phyloP scores from a whole-genome alignment of 2,329 filamentous ascomycete genomes.

The Trichoderma atroviride region DNA sequence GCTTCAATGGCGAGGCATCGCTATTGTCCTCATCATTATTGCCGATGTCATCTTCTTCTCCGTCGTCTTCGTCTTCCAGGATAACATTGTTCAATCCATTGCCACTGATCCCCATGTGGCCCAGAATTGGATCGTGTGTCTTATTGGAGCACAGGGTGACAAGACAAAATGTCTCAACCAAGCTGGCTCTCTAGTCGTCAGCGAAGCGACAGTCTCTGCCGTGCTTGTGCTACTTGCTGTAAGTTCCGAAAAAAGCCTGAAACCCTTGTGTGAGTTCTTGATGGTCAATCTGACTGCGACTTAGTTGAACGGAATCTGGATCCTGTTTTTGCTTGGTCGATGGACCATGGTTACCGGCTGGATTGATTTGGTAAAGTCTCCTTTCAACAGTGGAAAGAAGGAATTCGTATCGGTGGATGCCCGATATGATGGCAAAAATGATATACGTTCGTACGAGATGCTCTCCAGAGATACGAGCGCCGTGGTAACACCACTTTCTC shows the following conservation, averaged over 20 bases:
- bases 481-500: conserved; percentile 55
- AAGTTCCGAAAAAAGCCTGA: conserved; percentile 41
- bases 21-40: conserved; percentile 86
- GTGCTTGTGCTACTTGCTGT: conserved; percentile 82
- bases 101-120: conserved; percentile 58
- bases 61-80: conserved; percentile 84
- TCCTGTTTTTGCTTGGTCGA: conserved; percentile 77
- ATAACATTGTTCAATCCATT: conserved; percentile 67
- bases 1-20: conserved; percentile 92
- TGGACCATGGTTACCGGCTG: conserved; percentile 86
- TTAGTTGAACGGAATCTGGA: conserved; percentile 82
- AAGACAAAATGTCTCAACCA: conserved; percentile 67
- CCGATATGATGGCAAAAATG: conserved; percentile 60
- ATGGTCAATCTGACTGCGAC: conserved; percentile 31
- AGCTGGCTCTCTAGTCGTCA: conserved; percentile 66
- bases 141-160: conserved; percentile 57
- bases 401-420: conserved; percentile 93
- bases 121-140: conserved; percentile 70
- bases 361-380: conserved; percentile 63
- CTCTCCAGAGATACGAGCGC: conserved; percentile 62
- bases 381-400: conserved; percentile 58
- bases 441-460: conserved; percentile 79
- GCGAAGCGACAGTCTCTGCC: conserved; percentile 75
- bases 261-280: conserved; percentile 27
- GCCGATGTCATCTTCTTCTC: conserved; percentile 93